Base-by-base conservation (phyloP, 768 basidiomycete species). In the Tulasnella sp. region DNA sequence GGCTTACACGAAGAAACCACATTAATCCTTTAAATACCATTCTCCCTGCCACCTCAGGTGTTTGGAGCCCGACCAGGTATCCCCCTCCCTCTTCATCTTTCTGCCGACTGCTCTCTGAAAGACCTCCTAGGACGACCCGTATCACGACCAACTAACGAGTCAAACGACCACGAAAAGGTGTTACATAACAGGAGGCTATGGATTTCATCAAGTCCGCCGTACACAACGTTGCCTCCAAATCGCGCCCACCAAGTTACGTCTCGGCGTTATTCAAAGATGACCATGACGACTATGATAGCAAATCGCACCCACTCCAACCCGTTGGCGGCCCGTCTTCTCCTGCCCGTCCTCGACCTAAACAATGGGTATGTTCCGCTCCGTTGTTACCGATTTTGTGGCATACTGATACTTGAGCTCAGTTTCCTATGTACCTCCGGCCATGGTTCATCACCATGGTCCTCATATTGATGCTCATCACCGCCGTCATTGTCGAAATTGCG, bases 371-470 rank as follows among this genome's bases (percentile, higher is more conserved):
- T 7, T 9, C 19, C 23, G 32, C 4, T 17, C 17, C 7, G 11
- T 6, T 32, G 29, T 3, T 35, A 25, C 1, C 14, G 23, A 3
- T 19, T 32, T 50, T 23, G 21, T 17, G 49, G 19, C 34, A 15
- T 21, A 11, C 17, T 23, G 34, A 34, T 29, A 12, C n/a, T 29
- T 4, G n/a, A 29, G 43, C 43, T 14, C 25, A 57, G 55, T 15
- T 57, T 36, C 55, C 55, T 15, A 48, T 36, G 41, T 45, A 31
- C 42, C 55, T 57, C 29, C 40, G 42, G 17, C 23, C 23, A 45
- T 49, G 55, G 42, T 45, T 46, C 35, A 31, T 57, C n/a, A 21
- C 19, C n/a, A 11, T 36, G n/a, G 17, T 57, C 55, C 17, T 57
- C 5, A 8, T 49, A 31, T 49, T 25, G 42, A 57, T 36, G 1